Percentiles rank a stretch among this genome's conserved stretches.
These are phyloP conservation scores for Mortierella sp. DNA, from an alignment of 371 early-diverging fungal species.

Conservation along the genomic window DNA sequence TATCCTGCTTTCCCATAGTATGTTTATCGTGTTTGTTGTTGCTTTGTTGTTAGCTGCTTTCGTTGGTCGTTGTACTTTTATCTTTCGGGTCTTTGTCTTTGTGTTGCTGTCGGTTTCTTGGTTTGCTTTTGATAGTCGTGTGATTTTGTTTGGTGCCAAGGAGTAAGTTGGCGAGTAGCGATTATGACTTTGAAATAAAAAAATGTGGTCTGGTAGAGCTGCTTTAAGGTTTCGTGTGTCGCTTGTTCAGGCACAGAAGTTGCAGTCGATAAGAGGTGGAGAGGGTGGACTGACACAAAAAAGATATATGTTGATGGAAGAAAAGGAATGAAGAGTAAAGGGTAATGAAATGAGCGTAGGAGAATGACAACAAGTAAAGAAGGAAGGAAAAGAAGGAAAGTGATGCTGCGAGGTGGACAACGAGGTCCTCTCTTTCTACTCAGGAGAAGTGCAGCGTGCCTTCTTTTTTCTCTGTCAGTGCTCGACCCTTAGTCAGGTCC, in stretches of 20 bases:
- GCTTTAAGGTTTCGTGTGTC: background rate
- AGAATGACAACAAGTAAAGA: background rate
- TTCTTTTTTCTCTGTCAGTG: background rate
- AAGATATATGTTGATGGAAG: background rate
- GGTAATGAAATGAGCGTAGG: background rate
- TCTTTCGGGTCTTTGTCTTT: no score
- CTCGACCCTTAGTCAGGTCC: constrained; percentile 8
- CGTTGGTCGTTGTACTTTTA: background rate
- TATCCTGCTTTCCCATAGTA: constrained; percentile 60
- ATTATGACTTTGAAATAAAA: background rate
- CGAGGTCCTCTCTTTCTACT: background rate
- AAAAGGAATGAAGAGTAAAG: background rate
- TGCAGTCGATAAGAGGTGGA: background rate
- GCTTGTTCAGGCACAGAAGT: background rate
- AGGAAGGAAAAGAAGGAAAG: background rate
- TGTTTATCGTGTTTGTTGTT: background rate
- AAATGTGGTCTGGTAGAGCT: background rate
- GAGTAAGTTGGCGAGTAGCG: background rate
- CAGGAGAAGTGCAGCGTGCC: constrained; percentile 1
- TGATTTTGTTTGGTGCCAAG: background rate
- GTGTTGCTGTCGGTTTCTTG: background rate
- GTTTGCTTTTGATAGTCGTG: background rate
- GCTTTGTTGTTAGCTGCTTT: no score
- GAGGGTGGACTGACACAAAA: background rate
- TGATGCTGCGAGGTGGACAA: background rate